Base-by-base conservation (phyloP, 1,284 basidiomycete species). In the Heterobasidion occidentale region DNA sequence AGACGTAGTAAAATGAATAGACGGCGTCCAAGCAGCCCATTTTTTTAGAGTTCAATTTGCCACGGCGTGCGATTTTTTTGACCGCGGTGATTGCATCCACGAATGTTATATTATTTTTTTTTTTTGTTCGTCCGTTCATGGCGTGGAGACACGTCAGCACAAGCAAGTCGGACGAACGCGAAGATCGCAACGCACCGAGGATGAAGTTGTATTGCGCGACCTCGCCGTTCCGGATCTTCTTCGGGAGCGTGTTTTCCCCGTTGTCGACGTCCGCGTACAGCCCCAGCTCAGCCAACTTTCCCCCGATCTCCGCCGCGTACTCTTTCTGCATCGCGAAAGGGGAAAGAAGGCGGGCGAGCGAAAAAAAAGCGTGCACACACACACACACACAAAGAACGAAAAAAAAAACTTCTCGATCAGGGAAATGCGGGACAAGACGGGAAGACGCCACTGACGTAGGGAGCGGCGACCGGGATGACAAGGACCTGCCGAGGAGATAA, bases 121-220 rank as follows among this genome's bases (percentile, higher is more conserved):
- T 42, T 8, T 11, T 8, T 0, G 11, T 5, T 42, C n/a, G 11
- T 42, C n/a, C n/a, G 11, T 42, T 11, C n/a, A 12, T 11, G 7
- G 9, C 11, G n/a, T 42, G n/a, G n/a, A 42, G 38, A 42, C 11
- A 42, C 38, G 51, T 42, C 35, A 45, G 36, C 51, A 27, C 42
- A n/a, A 58, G n/a, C 35, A n/a, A 2, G 9, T 17, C 5, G 6
- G n/a, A 54, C 17, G 54, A 50, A 6, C 8, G 3, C 19, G 2
- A 33, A 15, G 19, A 27, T 20, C 7, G 19, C 38, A 9, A 72
- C 87, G 60, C 60, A 94, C 93, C 94, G 61, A 98, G 80, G 64
- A 98, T 93, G 70, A 98, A 98, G 76, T 98, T 99, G 77, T 97
- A 97, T 69, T 95, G 93, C 34, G 92, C 88, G 62, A 94, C 84